phyloP scores from a whole-genome alignment of 106 monocot genomes.

The Phalaenopsis aphrodite region DNA sequence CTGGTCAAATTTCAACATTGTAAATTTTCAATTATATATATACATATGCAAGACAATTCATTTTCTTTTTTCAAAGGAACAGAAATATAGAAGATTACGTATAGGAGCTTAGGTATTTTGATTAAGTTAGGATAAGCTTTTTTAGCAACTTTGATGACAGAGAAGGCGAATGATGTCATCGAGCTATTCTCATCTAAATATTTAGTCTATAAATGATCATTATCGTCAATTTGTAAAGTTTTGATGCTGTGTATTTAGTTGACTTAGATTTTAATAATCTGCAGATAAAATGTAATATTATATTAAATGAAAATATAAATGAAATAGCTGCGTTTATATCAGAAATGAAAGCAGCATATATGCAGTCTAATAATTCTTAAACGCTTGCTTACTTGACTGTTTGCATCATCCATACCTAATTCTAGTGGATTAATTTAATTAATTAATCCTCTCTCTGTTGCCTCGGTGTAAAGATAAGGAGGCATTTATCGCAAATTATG shows the following conservation, averaged over 20 bases:
- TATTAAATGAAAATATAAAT: neutral
- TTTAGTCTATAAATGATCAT: neutral
- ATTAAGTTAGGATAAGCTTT: neutral
- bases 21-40: too few relatives aligned
- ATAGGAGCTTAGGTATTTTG: too few relatives aligned
- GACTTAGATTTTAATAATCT: neutral
- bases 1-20: too few relatives aligned
- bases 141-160: neutral
- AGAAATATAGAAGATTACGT: too few relatives aligned
- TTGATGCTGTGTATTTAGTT: neutral
- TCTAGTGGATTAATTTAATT: neutral
- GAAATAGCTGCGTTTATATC: too few relatives aligned
- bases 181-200: too few relatives aligned
- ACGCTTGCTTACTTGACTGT: neutral
- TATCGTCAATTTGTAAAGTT: conserved; percentile 3
- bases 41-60: too few relatives aligned
- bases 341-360: neutral
- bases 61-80: too few relatives aligned
- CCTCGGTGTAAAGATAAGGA: neutral
- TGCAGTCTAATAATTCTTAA: neutral
- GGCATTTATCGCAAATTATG: neutral
- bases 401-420: neutral
- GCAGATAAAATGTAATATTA: neutral
- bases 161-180: neutral
- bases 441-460: neutral